phyloP scores from a whole-genome alignment of 495 filamentous ascomycete genomes.

The Copromyces sp. region DNA sequence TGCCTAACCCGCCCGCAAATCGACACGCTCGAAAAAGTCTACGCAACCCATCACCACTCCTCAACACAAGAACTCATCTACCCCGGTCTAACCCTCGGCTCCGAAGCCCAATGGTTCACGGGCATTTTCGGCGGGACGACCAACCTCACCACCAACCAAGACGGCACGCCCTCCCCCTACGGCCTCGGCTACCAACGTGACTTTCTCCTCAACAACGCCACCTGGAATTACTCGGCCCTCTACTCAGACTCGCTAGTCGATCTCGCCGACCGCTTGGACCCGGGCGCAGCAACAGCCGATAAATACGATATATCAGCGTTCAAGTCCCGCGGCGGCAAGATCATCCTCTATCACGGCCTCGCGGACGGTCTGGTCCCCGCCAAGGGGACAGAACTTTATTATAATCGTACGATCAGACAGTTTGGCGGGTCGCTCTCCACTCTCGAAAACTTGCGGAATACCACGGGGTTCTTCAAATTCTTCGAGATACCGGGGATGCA shows the following conservation, averaged over 20 bases:
- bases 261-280: slow-evolving; percentile 24
- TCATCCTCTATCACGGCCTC: slow-evolving; percentile 47
- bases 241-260: slow-evolving; percentile 2
- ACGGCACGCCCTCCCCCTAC: slow-evolving; percentile 16
- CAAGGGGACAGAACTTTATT: slow-evolving; percentile 33
- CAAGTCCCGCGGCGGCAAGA: slow-evolving; percentile 38
- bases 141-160: slow-evolving; percentile 1
- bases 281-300: slow-evolving; percentile 32
- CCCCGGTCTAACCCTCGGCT: slow-evolving; percentile 34
- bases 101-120: slow-evolving; percentile 16
- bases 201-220: slow-evolving; percentile 32
- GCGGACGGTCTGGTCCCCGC: slow-evolving; percentile 42
- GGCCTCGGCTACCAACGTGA: slow-evolving; percentile 28
- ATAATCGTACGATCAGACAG: slow-evolving; percentile 20
- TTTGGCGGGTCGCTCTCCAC: slow-evolving; percentile 12
- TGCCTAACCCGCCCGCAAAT: slow-evolving; percentile 52
- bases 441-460: not conserved
- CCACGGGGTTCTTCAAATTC: slow-evolving; percentile 26
- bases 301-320: slow-evolving; percentile 39
- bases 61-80: slow-evolving; percentile 41
- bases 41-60: slow-evolving; percentile 43
- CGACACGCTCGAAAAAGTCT: slow-evolving; percentile 42
- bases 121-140: not conserved
- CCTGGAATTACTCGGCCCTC: slow-evolving; percentile 29
- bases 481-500: slow-evolving; percentile 35